Evolutionary conservation across 352 stramenopile species (phyloP), one percentile per base, ranked within the genome.

Genomic region (Globisporangium paroecandrum): DNA sequence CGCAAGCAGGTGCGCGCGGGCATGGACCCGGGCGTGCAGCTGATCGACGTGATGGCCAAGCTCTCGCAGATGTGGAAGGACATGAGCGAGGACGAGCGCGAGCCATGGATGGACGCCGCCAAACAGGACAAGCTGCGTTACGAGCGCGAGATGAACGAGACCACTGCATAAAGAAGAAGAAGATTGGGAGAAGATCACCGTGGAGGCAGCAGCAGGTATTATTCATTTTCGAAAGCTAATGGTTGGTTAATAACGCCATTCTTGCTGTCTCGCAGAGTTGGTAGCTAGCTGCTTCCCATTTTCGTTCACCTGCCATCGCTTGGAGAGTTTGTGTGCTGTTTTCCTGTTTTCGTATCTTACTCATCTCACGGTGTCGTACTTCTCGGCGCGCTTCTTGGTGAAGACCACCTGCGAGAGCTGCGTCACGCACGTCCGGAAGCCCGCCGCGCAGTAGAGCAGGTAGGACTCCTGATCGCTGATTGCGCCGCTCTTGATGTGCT

Each of bases 361-460:
- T 38, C 89, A 89, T 84, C 83, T 85, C 67, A 79, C 69, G 41
- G 86, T 83, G 62, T 92, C 84, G 76, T 94, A 94, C 62, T 84
- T 83, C 29, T 85, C 84, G 29, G 61, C 46, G 59, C 82, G 78
- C 72, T 91, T 91, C 83, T 94, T 94, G 38, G 84, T 90, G 76
- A 85, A 94, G 58, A 91, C 79, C 67, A 91, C 72, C 72, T 94
- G 86, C 68, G 81, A 77, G n/a, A 94, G 75, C 70, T 92, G 83
- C 66, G 92, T 90, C 58, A 83, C 92, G 70, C 86, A 79, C 54
- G 86, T 83, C 49, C 86, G 83, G 80, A 97, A 97, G 66, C 86
- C 86, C 29, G 87, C 87, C 51, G 86, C 83, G 71, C 89, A 97
- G 83, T 97, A 95, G 60, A 83, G 76, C 62, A 97, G 71, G 81